Conservation (phyloP, 192 early-diverging fungal species). For the Linnemannia zychae region DNA sequence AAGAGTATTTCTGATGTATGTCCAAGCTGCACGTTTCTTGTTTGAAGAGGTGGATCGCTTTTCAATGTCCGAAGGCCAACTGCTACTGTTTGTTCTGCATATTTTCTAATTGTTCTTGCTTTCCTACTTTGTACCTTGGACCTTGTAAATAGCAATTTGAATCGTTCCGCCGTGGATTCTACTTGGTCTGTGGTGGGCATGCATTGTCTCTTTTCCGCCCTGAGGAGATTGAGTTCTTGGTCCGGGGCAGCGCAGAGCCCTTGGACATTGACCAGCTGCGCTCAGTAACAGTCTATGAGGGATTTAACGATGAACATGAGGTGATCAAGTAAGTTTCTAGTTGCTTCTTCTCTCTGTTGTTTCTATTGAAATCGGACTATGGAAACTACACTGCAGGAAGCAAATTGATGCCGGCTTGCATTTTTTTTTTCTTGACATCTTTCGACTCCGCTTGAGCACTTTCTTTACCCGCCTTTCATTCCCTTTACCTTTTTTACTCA, state of each 20-base stretch:
- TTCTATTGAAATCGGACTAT: not conserved
- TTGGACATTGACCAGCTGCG: constrained; percentile 68
- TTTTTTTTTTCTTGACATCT: not conserved
- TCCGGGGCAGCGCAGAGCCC: constrained; percentile 86
- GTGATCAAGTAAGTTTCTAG: constrained; percentile 62
- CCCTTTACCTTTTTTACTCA: too few species aligned
- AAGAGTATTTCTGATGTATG: constrained; percentile 68
- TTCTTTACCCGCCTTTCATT: not conserved
- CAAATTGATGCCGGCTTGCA: not conserved
- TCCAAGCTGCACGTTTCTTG: constrained; percentile 9
- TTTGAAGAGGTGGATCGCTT: not conserved
- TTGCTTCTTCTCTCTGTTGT: not conserved
- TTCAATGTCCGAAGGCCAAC: not conserved
- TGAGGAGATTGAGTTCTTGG: constrained; percentile 92
- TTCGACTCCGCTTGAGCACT: not conserved
- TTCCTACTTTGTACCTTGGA: not conserved
- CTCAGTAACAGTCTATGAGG: constrained; percentile 68
- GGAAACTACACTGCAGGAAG: not conserved
- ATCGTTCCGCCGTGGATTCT: constrained; percentile 89
- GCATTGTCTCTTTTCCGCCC: constrained; percentile 89
- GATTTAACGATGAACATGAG: constrained; percentile 69
- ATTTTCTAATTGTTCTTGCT: not conserved
- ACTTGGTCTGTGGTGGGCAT: constrained; percentile 90
- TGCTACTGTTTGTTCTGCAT: not conserved
- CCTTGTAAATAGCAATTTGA: constrained; percentile 73